Percentiles rank a stretch among this genome's conserved stretches.
phyloP scores from a whole-genome alignment of 176 grass and related monocot species.

The barley (Hordeum vulgare) region MorexV3_pseudomolecules_assembly NC_058523.1:465181251-465181750 shows the following conservation, averaged over 20 bases:
- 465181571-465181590: not conserved
- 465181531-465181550: not conserved
- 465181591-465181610: not conserved
- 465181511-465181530: not conserved
- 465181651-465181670: conserved; percentile 19
- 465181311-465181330: not conserved
- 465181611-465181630: conserved; percentile 15
- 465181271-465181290: not conserved
- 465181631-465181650: conserved; percentile 8
- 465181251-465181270: not conserved
- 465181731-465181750: conserved; percentile 31
- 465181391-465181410: conserved; percentile 39
- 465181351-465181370: not conserved
- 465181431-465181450: conserved; percentile 51
- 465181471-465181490: too few species aligned
- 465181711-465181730: not conserved
- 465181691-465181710: not conserved
- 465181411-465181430: conserved; percentile 63
- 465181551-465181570: not conserved
- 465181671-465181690: conserved; percentile 9
- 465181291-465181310: not conserved
- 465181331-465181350: not conserved
- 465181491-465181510: not conserved
- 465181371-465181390: not conserved
- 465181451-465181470: not conserved